Evolutionary conservation across 352 stramenopile species (phyloP).

Genomic region (Globisporangium paddicum): DNA sequence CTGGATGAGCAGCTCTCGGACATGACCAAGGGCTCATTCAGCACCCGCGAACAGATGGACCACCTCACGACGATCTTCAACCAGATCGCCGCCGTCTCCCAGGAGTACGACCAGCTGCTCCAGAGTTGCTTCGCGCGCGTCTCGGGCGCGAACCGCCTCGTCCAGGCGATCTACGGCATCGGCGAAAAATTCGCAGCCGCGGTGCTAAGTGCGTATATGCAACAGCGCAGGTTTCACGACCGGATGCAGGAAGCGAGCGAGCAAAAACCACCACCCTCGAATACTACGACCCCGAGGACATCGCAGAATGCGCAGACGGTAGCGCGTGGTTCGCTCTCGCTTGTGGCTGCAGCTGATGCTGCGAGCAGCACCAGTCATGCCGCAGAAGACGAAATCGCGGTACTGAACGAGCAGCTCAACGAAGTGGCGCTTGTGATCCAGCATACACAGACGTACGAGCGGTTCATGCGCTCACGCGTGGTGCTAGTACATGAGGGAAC

Average conservation of each 20-base stretch:
- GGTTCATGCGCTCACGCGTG: constrained; percentile 79
- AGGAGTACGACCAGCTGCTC: constrained; percentile 58
- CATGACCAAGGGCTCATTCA: constrained; percentile 47
- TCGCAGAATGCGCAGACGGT: constrained; percentile 4
- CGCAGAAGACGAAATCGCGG: constrained; percentile 52
- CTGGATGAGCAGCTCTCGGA: constrained; percentile 30
- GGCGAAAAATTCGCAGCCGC: constrained; percentile 50
- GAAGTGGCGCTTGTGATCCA: constrained; percentile 84
- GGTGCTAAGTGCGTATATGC: constrained; percentile 70
- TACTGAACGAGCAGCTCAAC: constrained; percentile 84
- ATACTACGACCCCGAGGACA: not conserved
- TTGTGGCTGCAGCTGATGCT: not conserved
- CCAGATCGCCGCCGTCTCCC: constrained; percentile 50
- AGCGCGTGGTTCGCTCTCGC: not conserved
- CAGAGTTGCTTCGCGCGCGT: constrained; percentile 50
- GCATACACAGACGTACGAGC: constrained; percentile 87
- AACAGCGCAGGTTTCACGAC: constrained; percentile 65
- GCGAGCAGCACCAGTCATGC: constrained; percentile 3
- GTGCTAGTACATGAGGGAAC: not conserved
- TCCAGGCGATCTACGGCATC: constrained; percentile 48
- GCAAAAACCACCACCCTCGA: not conserved
- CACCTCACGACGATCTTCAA: constrained; percentile 78
- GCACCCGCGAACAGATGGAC: constrained; percentile 70
- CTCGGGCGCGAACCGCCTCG: constrained; percentile 42
- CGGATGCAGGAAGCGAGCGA: constrained; percentile 35